These are phyloP conservation scores for Podila horticola DNA, from an alignment of 192 early-diverging fungal species.

Conservation along the genomic window DNA sequence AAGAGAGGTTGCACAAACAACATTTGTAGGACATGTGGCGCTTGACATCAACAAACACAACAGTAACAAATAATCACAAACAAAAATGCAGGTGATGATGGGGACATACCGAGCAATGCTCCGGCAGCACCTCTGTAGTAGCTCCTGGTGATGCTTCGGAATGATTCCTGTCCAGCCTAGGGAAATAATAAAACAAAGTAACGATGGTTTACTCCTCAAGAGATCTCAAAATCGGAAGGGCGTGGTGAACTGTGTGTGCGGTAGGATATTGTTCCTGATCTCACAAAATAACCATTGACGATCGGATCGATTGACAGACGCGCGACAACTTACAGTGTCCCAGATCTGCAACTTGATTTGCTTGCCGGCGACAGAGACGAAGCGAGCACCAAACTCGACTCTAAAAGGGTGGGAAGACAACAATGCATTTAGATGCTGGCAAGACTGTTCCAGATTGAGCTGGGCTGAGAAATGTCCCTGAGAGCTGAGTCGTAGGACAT, in stretches of 20 bases:
- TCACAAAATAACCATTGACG: no score
- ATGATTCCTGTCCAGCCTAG: conserved; percentile 85
- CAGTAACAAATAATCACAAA: not conserved
- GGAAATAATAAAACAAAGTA: conserved; percentile 21
- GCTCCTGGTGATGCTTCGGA: conserved; percentile 86
- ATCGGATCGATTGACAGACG: no score
- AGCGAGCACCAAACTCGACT: conserved; percentile 85
- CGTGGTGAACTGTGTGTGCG: no score
- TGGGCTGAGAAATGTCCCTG: not conserved
- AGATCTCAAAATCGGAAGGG: not conserved
- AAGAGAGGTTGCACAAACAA: conserved; percentile 4
- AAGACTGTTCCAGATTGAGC: not conserved
- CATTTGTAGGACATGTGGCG: conserved; percentile 6
- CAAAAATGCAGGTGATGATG: not conserved
- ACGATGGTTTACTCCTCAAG: conserved; percentile 52
- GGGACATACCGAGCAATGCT: conserved; percentile 69
- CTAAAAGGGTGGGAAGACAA: conserved; percentile 28
- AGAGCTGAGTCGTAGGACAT: no score
- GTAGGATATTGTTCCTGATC: no score
- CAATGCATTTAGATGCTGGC: not conserved
- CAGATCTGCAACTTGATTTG: conserved; percentile 94
- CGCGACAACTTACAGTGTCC: conserved; percentile 78
- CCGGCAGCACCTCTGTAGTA: conserved; percentile 87
- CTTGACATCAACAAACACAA: not conserved
- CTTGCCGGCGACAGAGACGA: conserved; percentile 81